Percentiles rank a stretch among this genome's conserved stretches.
phyloP scores from a whole-genome alignment of 164 flowering plant species.

The Stephania yunnanensis region DNA sequence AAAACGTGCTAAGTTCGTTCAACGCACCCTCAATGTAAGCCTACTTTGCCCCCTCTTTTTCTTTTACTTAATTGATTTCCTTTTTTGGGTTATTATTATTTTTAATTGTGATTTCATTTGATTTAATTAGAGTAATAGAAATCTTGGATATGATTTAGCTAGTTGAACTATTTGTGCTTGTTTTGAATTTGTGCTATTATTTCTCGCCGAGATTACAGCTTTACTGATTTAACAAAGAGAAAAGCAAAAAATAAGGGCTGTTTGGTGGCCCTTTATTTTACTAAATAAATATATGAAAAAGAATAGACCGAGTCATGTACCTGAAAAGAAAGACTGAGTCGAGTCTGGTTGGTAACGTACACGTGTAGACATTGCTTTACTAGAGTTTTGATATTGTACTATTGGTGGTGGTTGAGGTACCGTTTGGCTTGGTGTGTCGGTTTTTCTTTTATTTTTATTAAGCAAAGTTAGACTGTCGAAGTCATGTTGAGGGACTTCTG shows the following conservation, averaged over 20 bases:
- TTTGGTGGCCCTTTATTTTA: background rate
- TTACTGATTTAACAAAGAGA: background rate
- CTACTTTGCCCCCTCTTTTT: background rate
- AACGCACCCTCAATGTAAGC: slow-evolving; percentile 82
- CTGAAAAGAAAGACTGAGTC: background rate
- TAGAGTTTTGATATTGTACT: background rate
- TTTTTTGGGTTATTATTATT: background rate
- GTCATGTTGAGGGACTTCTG: background rate
- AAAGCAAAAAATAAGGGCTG: background rate
- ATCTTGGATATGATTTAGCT: no score
- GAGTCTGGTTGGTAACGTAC: background rate
- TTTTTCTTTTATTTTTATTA: background rate
- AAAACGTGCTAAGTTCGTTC: slow-evolving; percentile 80
- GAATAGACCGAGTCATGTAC: background rate
- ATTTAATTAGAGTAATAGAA: background rate
- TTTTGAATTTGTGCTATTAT: background rate
- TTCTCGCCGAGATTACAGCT: slow-evolving; percentile 2
- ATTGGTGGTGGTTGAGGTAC: background rate
- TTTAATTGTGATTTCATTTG: background rate
- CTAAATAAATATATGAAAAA: no score
- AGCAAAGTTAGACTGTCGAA: background rate
- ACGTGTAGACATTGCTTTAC: no score
- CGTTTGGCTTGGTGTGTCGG: background rate
- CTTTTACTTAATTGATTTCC: background rate
- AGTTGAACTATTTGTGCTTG: no score